Conservation (phyloP, 163 green algal species). For the Scenedesmus sp. region DNA sequence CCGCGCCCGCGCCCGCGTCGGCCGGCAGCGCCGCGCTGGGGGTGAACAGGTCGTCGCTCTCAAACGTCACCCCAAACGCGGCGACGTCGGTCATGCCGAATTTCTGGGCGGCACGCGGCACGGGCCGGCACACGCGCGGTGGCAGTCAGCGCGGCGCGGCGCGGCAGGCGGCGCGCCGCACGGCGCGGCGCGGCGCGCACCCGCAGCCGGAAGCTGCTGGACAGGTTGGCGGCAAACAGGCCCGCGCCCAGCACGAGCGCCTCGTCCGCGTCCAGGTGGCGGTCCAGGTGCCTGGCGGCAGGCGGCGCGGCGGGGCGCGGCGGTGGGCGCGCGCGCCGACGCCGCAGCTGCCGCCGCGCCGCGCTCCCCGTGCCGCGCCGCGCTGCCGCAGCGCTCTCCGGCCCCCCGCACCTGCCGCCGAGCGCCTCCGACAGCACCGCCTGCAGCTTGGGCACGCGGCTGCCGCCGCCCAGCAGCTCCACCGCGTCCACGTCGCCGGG, state of each 20-base stretch:
- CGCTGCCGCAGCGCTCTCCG: background rate
- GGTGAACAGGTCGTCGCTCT: constrained; percentile 27
- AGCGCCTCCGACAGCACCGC: constrained; percentile 79
- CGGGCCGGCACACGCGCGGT: background rate
- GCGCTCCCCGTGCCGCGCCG: no score
- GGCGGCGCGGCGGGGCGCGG: background rate
- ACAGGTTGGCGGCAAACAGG: constrained; percentile 96
- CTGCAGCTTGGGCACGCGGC: constrained; percentile 84
- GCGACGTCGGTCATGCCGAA: constrained; percentile 93
- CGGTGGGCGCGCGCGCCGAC: no score
- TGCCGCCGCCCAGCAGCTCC: constrained; percentile 94
- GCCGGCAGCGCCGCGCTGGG: background rate
- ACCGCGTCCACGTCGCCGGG: constrained; percentile 80
- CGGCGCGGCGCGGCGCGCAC: background rate
- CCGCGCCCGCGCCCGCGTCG: constrained; percentile 4
- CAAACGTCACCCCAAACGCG: constrained; percentile 78
- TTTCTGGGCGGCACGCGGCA: no score
- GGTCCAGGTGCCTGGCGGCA: constrained; percentile 45
- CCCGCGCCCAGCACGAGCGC: constrained; percentile 90
- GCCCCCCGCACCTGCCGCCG: constrained; percentile 61
- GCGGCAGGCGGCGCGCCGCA: background rate
- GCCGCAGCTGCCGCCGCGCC: no score
- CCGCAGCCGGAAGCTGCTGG: constrained; percentile 89
- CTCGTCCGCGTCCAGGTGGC: constrained; percentile 98
- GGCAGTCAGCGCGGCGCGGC: no score